phyloP scores from a whole-genome alignment of 805 yeast species.

The Metschnikowia orientalis region DNA sequence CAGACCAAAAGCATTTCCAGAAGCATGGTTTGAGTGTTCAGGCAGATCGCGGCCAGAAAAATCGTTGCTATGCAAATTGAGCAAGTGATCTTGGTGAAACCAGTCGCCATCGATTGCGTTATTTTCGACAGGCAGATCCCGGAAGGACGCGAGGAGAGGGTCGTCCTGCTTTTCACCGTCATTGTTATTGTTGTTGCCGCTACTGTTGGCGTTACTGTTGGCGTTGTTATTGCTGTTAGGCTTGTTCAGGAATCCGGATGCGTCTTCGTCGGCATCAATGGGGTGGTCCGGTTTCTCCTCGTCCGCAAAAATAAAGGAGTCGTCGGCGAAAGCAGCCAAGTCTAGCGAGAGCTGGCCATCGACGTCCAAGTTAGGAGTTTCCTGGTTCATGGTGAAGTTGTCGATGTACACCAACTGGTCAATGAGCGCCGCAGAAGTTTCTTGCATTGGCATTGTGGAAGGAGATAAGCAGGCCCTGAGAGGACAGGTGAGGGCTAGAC shows the following conservation, averaged over 20 bases:
- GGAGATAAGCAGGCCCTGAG: too few species aligned
- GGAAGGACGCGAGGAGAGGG: slow-evolving; percentile 1
- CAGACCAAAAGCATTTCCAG: slow-evolving; percentile 6
- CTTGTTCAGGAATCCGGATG: slow-evolving; percentile 3
- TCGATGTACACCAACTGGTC: slow-evolving; percentile 81
- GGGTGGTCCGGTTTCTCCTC: slow-evolving; percentile 60
- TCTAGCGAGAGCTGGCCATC: slow-evolving; percentile 47
- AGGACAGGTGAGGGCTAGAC: too few species aligned
- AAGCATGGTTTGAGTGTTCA: neutral
- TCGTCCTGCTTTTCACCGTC: slow-evolving; percentile 1
- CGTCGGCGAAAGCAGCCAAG: slow-evolving; percentile 79
- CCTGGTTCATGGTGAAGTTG: slow-evolving; percentile 50
- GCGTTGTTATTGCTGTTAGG: neutral
- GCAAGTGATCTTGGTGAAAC: slow-evolving; percentile 1
- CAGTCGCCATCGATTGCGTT: slow-evolving; percentile 1
- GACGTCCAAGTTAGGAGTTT: slow-evolving; percentile 37
- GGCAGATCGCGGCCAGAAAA: neutral
- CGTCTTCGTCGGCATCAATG: slow-evolving; percentile 17
- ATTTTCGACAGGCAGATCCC: neutral
- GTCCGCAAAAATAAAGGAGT: slow-evolving; percentile 74
- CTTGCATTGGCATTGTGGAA: too few species aligned
- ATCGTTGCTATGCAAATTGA: neutral
- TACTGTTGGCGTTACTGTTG: neutral
- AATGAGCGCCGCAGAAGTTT: slow-evolving; percentile 44
- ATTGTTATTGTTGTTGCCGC: neutral